Percentiles rank a stretch among this genome's conserved stretches.
Evolutionary conservation across 2,329 filamentous ascomycete genomes (phyloP).

Genomic region (Trichophyton simii): DNA sequence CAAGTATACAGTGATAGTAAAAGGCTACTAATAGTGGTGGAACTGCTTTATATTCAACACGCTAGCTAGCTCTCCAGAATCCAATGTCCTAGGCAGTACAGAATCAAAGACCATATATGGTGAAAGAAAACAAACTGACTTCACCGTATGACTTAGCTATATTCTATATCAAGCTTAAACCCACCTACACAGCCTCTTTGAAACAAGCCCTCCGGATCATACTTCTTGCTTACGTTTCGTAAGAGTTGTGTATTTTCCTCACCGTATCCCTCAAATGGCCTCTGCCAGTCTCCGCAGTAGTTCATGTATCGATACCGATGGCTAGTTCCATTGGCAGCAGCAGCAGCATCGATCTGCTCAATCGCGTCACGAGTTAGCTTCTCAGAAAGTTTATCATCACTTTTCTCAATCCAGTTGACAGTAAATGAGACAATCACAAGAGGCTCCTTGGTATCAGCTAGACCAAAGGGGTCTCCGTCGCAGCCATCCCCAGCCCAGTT

Average conservation of each 20-base stretch:
- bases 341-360: conserved; percentile 24
- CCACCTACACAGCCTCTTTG: conserved; percentile 5
- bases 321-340: conserved; percentile 15
- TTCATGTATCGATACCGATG: conserved; percentile 21
- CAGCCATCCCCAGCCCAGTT: conserved; percentile 18
- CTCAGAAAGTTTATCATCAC: conserved; percentile 21
- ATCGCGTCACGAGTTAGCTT: conserved; percentile 17
- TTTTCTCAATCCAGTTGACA: conserved; percentile 21
- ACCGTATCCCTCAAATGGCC: conserved; percentile 21
- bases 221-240: conserved; percentile 6
- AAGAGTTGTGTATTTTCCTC: conserved; percentile 18
- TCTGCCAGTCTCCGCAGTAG: conserved; percentile 21
- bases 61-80: too few relatives aligned
- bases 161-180: conserved; percentile 6
- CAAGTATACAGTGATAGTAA: too few relatives aligned
- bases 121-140: too few relatives aligned
- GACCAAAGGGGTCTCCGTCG: conserved; percentile 17
- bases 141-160: background rate
- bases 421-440: conserved; percentile 26
- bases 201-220: conserved; percentile 12
- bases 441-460: conserved; percentile 17
- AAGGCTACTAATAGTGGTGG: too few relatives aligned
- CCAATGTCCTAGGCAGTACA: too few relatives aligned
- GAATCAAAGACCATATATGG: too few relatives aligned
- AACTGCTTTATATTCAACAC: too few relatives aligned